phyloP scores from a whole-genome alignment of 805 yeast species.

The Aciculoconidium aculeatum region DNA sequence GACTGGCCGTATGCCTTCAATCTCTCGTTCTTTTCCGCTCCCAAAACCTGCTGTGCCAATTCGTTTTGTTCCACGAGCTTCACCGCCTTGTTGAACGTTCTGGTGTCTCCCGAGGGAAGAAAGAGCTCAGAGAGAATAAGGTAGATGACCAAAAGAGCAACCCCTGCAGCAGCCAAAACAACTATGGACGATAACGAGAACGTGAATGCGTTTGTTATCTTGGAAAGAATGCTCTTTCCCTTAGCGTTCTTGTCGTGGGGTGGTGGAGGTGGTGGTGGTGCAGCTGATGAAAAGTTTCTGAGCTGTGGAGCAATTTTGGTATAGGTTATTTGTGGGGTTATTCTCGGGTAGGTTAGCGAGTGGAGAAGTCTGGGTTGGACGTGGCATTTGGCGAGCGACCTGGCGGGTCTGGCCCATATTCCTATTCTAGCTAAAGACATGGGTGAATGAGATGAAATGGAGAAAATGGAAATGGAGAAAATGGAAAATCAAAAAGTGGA shows the following conservation, averaged over 20 bases:
- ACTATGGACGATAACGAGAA: slow-evolving; percentile 56
- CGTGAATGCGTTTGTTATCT: slow-evolving; percentile 51
- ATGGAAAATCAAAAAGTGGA: no score
- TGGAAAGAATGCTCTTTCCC: slow-evolving; percentile 38
- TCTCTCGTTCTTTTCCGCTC: slow-evolving; percentile 49
- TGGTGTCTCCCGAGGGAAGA: slow-evolving; percentile 88
- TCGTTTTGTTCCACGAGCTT: slow-evolving; percentile 65
- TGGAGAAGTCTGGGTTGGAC: no score
- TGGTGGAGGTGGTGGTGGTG: slow-evolving; percentile 37
- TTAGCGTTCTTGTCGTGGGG: slow-evolving; percentile 32
- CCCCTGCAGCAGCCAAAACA: slow-evolving; percentile 64
- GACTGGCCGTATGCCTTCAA: slow-evolving; percentile 81
- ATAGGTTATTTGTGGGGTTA: no score
- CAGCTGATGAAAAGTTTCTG: slow-evolving; percentile 17
- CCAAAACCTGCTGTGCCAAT: slow-evolving; percentile 50
- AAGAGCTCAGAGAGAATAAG: slow-evolving; percentile 73
- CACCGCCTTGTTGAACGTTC: slow-evolving; percentile 83
- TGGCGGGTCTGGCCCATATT: no score
- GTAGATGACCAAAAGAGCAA: slow-evolving; percentile 65
- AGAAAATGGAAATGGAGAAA: no score
- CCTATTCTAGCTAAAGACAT: no score
- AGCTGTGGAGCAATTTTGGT: no score
- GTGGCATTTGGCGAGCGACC: no score
- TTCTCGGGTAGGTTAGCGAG: no score
- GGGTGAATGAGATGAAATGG: no score